Evolutionary conservation across 768 basidiomycete genomes (phyloP).

Genomic region (Boletus rubroflammeus): DNA sequence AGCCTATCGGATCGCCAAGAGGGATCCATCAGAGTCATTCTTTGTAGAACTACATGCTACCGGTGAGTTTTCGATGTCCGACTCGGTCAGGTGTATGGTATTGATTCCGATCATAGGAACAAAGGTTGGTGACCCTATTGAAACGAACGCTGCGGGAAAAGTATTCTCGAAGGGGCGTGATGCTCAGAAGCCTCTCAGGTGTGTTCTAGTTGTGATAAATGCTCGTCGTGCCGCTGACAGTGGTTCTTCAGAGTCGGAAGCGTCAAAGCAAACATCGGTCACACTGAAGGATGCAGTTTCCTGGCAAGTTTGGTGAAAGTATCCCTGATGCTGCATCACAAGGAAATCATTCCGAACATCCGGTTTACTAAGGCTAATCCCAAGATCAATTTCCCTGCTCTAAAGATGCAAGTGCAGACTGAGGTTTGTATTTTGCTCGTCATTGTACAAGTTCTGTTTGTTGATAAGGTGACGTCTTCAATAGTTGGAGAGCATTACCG

Average conservation of each 20-base stretch:
- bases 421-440: constrained; percentile 9
- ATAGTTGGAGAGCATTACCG: constrained; percentile 23
- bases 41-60: constrained; percentile 51
- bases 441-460: background rate
- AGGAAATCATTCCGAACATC: constrained; percentile 28
- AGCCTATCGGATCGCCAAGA: constrained; percentile 28
- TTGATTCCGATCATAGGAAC: constrained; percentile 27
- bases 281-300: constrained; percentile 31
- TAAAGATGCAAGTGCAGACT: constrained; percentile 28
- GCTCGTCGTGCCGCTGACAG: background rate
- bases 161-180: constrained; percentile 28
- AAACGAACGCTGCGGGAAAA: constrained; percentile 46
- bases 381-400: constrained; percentile 22
- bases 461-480: background rate
- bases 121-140: constrained; percentile 46
- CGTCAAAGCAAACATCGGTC: constrained; percentile 26
- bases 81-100: background rate
- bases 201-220: background rate
- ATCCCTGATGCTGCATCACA: constrained; percentile 30
- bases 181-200: constrained; percentile 18
- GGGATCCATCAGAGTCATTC: constrained; percentile 40
- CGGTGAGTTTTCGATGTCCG: constrained; percentile 18
- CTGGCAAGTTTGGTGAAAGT: constrained; percentile 35
- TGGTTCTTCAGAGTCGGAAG: constrained; percentile 22
- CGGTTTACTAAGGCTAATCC: constrained; percentile 28